Percentiles rank a stretch among this genome's conserved stretches.
Evolutionary conservation across 2,329 filamentous ascomycete genomes (phyloP).

Genomic region (Penicillium olsonii): DNA sequence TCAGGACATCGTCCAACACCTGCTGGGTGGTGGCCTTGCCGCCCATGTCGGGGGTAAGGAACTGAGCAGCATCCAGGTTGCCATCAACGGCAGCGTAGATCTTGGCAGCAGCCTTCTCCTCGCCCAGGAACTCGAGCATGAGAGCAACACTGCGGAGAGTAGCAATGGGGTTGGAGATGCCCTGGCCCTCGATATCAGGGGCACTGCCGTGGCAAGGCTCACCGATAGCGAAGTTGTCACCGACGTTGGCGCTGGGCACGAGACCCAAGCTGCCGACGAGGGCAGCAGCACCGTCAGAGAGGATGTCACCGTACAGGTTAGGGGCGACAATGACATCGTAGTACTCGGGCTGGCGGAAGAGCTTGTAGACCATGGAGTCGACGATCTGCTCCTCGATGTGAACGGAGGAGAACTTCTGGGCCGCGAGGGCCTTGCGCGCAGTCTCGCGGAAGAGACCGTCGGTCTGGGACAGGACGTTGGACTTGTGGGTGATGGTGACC

Average conservation of each 20-base stretch:
- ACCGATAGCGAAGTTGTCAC: constrained; percentile 90
- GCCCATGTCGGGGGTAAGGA: constrained; percentile 86
- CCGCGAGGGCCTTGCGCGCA: constrained; percentile 70
- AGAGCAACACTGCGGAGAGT: constrained; percentile 86
- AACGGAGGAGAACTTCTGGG: constrained; percentile 64
- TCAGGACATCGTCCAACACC: constrained; percentile 84
- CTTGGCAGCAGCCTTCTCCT: constrained; percentile 80
- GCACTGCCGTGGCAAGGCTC: constrained; percentile 97
- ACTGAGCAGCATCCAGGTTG: constrained; percentile 78
- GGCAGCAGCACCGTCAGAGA: constrained; percentile 92
- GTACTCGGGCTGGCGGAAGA: constrained; percentile 90
- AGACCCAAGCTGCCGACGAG: constrained; percentile 89
- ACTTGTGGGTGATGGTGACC: constrained; percentile 98
- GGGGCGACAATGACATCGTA: constrained; percentile 99
- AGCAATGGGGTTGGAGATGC: constrained; percentile 94
- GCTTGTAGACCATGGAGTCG: constrained; percentile 99
- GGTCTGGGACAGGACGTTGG: constrained; percentile 93
- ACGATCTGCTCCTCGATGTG: constrained; percentile 95
- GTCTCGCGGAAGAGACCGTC: constrained; percentile 92
- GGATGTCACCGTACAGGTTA: constrained; percentile 95
- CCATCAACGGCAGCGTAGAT: constrained; percentile 93
- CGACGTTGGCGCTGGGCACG: constrained; percentile 93
- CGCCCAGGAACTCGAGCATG: constrained; percentile 94
- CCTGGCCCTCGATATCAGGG: constrained; percentile 89
- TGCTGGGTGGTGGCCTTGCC: constrained; percentile 83